Conservation (phyloP, 768 basidiomycete species). For the Tulasnella sp. region DNA sequence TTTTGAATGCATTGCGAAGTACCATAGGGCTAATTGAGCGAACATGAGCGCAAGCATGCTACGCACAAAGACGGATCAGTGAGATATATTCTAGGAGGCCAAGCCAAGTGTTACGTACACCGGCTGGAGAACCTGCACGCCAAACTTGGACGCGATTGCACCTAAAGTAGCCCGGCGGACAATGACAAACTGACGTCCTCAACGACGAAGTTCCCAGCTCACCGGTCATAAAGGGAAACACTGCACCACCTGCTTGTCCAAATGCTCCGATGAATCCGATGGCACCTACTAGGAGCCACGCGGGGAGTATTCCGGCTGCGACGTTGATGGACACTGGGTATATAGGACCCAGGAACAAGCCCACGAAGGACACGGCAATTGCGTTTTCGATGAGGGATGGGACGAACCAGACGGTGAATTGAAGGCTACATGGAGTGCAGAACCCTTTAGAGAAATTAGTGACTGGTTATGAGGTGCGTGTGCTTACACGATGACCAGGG, state of each 20-base stretch:
- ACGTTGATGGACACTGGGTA: constrained; percentile 57
- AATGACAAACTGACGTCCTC: too few species aligned
- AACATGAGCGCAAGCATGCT: neutral
- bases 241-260: constrained; percentile 27
- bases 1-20: neutral
- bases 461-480: neutral
- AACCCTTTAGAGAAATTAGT: neutral
- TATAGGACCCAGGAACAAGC: constrained; percentile 41
- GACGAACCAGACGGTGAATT: constrained; percentile 47
- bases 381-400: constrained; percentile 43
- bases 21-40: neutral
- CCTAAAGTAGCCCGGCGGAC: neutral
- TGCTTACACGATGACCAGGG: constrained; percentile 20
- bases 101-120: neutral
- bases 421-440: constrained; percentile 27
- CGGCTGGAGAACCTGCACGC: neutral
- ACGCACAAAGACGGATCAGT: neutral
- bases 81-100: neutral
- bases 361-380: constrained; percentile 42
- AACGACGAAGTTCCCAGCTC: too few species aligned
- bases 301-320: constrained; percentile 53
- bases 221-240: constrained; percentile 25
- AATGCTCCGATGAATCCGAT: constrained; percentile 28
- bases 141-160: neutral
- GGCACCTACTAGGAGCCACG: constrained; percentile 50